Conservation (phyloP, 352 stramenopile genomes). For the Globisporangium iwayamae region DNA sequence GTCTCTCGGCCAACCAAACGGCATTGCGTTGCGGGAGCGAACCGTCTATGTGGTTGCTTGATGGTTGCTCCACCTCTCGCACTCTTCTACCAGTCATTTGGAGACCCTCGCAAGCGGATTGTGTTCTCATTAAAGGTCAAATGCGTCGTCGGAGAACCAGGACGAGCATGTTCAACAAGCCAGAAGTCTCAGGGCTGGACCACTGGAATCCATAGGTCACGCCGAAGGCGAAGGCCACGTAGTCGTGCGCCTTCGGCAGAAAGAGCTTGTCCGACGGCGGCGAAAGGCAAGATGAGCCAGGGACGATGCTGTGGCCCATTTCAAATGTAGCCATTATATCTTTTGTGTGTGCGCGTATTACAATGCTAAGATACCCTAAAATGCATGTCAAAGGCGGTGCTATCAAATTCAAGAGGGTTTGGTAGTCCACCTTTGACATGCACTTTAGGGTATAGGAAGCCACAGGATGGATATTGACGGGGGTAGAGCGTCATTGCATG, state of each 20-base stretch:
- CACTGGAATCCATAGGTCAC: not conserved
- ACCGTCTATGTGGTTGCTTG: not conserved
- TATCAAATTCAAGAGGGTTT: no score
- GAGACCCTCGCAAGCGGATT: not conserved
- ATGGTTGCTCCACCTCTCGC: not conserved
- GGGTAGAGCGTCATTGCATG: no score
- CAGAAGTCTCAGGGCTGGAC: not conserved
- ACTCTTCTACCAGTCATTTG: not conserved
- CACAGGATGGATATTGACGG: no score
- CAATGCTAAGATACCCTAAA: no score
- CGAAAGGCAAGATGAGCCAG: not conserved
- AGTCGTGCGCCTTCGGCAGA: not conserved
- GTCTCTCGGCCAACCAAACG: not conserved
- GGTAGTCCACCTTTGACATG: no score
- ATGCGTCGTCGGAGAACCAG: conserved; percentile 1
- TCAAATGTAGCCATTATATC: not conserved
- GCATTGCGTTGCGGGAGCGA: not conserved
- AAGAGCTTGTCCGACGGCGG: not conserved
- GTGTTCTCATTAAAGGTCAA: not conserved
- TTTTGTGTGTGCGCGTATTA: no score
- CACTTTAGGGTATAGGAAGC: no score
- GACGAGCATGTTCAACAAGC: not conserved
- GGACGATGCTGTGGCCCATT: not conserved
- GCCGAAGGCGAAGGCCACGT: not conserved
- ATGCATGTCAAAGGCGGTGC: no score